A percentile compares a stretch with the other conserved stretches of the same genome.
Evolutionary conservation across 2,329 filamentous ascomycete species (phyloP).

Genomic region (Phialocephala sp.): DNA sequence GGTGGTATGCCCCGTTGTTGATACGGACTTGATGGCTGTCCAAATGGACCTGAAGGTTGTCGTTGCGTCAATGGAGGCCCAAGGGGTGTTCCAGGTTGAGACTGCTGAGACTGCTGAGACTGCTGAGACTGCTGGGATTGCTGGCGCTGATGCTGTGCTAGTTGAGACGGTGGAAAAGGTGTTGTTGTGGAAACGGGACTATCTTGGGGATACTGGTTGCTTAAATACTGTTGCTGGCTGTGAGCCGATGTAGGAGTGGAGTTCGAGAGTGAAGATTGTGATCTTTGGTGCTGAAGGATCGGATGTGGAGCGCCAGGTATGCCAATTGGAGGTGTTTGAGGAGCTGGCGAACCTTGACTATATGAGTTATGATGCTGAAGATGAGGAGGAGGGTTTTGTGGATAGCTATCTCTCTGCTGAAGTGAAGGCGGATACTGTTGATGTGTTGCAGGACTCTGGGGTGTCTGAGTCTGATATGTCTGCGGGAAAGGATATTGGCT

Average conservation of each 20-base stretch:
- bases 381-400: slow-evolving; percentile 37
- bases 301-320: slow-evolving; percentile 42
- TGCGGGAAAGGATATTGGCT: slow-evolving; percentile 43
- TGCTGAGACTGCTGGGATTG: slow-evolving; percentile 39
- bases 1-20: slow-evolving; percentile 53
- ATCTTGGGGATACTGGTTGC: slow-evolving; percentile 54
- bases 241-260: slow-evolving; percentile 67
- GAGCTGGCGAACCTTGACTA: slow-evolving; percentile 39
- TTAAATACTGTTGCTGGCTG: slow-evolving; percentile 59
- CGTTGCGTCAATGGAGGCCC: slow-evolving; percentile 55
- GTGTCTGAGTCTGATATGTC: slow-evolving; percentile 38
- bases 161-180: slow-evolving; percentile 35
- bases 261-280: slow-evolving; percentile 63
- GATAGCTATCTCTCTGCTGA: slow-evolving; percentile 40
- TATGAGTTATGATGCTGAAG: slow-evolving; percentile 40
- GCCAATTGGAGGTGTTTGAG: slow-evolving; percentile 44
- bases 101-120: slow-evolving; percentile 37
- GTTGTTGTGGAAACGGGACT: slow-evolving; percentile 51
- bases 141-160: slow-evolving; percentile 40
- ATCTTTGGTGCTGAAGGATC: slow-evolving; percentile 51
- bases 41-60: slow-evolving; percentile 52
- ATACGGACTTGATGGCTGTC: slow-evolving; percentile 65
- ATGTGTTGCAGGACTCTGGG: slow-evolving; percentile 43
- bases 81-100: slow-evolving; percentile 50
- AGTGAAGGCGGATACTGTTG: slow-evolving; percentile 40